phyloP scores from a whole-genome alignment of 148 eudicot species.

The Vaccinium corymbosum region DNA sequence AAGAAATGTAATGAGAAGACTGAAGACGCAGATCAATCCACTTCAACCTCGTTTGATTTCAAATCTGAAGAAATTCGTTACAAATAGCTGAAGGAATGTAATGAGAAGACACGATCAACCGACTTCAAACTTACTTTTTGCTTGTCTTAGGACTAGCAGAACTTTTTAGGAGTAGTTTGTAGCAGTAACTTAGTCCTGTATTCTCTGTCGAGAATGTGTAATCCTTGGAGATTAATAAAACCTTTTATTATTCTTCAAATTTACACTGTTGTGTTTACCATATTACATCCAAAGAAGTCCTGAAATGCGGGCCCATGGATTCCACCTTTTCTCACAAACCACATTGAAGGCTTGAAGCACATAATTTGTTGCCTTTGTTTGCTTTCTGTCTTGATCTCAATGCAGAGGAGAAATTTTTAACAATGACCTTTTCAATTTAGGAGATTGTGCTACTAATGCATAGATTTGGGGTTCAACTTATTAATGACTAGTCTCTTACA shows the following conservation, averaged over 20 bases:
- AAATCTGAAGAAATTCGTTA: background rate
- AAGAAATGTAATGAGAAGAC: background rate
- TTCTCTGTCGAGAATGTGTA: background rate
- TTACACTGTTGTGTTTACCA: background rate
- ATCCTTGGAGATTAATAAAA: background rate
- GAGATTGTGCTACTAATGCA: background rate
- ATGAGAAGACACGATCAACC: background rate
- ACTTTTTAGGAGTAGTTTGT: background rate
- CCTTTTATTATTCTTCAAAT: background rate
- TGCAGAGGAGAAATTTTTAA: background rate
- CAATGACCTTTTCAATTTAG: background rate
- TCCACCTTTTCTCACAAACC: background rate
- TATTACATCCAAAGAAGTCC: background rate
- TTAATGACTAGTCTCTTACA: background rate
- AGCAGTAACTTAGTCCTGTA: background rate
- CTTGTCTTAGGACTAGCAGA: background rate
- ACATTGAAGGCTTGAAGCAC: background rate
- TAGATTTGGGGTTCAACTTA: background rate
- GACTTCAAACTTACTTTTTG: background rate
- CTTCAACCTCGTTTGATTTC: background rate
- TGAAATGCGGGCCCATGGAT: background rate
- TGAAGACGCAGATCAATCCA: background rate
- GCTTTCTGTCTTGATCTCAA: background rate
- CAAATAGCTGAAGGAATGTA: background rate
- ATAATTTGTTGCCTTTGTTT: too few relatives aligned